phyloP scores from a whole-genome alignment of 495 filamentous ascomycete genomes.

The Pyrenula massariospora region DNA sequence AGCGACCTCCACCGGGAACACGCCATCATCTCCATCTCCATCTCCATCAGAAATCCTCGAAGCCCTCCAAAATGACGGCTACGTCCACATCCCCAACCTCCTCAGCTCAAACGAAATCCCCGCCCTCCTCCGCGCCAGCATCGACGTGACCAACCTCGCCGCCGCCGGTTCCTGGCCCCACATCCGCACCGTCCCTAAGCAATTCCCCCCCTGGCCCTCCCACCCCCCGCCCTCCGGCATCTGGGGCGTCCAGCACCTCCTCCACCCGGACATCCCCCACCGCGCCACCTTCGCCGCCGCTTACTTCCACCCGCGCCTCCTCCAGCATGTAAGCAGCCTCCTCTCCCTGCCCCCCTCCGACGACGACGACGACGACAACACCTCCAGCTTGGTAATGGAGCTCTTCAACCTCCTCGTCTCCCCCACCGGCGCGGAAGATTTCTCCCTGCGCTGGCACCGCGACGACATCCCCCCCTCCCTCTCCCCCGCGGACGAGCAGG shows the following conservation, averaged over 20 bases:
- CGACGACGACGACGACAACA: conserved; percentile 16
- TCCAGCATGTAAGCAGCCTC: conserved; percentile 43
- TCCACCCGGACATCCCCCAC: conserved; percentile 55
- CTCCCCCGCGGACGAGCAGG: conserved; percentile 40
- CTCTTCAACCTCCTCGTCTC: conserved; percentile 68
- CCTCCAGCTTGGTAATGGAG: conserved; percentile 58
- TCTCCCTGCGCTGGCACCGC: conserved; percentile 64
- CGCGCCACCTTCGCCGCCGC: conserved; percentile 39
- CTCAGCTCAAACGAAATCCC: conserved; percentile 34
- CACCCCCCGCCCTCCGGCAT: conserved; percentile 47
- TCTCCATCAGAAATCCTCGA: conserved; percentile 10
- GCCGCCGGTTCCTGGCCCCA: conserved; percentile 58
- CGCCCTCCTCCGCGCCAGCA: conserved; percentile 42
- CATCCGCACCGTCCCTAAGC: conserved; percentile 72
- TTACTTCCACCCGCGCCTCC: conserved; percentile 55
- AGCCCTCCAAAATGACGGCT: conserved; percentile 35
- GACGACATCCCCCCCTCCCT: conserved; percentile 58
- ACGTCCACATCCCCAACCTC: conserved; percentile 32
- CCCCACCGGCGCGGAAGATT: conserved; percentile 42
- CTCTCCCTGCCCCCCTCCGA: conserved; percentile 25
- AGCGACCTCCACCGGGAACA: neutral
- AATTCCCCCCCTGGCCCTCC: conserved; percentile 70
- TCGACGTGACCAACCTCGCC: conserved; percentile 40
- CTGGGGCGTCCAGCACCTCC: conserved; percentile 77
- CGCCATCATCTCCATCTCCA: neutral